phyloP scores from a whole-genome alignment of 176 grass and related monocot species.

The Musa beccarii region DNA sequence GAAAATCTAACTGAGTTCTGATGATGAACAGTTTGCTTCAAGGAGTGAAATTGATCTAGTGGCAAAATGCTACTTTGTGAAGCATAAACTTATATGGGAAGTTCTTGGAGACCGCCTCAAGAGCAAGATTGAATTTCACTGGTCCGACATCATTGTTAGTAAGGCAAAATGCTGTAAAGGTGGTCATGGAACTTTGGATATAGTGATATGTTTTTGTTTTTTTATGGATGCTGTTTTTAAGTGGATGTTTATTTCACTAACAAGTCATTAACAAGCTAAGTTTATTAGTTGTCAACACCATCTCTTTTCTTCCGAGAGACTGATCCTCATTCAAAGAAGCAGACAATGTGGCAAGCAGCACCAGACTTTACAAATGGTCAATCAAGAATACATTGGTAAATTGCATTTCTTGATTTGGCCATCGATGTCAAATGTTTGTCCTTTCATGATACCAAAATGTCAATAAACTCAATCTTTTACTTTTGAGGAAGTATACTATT shows the following conservation, averaged over 20 bases:
- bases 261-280: background rate
- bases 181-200: constrained; percentile 1
- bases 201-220: constrained; percentile 6
- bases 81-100: constrained; percentile 16
- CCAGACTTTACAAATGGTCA: constrained; percentile 74
- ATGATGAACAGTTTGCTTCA: constrained; percentile 6
- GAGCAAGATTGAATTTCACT: constrained; percentile 21
- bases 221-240: background rate
- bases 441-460: no score
- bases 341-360: constrained; percentile 57
- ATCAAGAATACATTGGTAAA: constrained; percentile 56
- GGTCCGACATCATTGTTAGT: background rate
- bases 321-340: constrained; percentile 81
- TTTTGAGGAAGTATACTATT: no score
- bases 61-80: constrained; percentile 18
- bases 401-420: background rate
- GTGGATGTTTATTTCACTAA: background rate
- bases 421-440: background rate
- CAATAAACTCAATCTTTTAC: no score
- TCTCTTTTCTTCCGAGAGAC: constrained; percentile 76
- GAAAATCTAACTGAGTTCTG: background rate
- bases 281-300: constrained; percentile 49
- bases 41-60: constrained; percentile 15
- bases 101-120: constrained; percentile 9
- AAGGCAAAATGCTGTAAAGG: constrained; percentile 2